phyloP scores from a whole-genome alignment of 2,329 filamentous ascomycete genomes.

The Colletotrichum godetiae region DNA sequence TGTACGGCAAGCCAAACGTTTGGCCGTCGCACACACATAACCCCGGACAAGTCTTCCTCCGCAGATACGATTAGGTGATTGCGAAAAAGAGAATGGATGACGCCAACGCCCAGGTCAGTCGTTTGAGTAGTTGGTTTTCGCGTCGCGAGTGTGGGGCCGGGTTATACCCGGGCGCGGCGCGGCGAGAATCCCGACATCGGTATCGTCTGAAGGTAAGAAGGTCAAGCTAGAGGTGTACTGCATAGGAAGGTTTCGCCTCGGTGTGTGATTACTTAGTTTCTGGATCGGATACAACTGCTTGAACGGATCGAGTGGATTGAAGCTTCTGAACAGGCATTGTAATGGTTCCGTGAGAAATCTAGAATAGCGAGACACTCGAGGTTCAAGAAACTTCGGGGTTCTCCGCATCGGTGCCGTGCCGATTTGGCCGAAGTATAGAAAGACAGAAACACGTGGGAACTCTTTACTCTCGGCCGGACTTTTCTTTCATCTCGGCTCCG shows the following conservation, averaged over 20 bases:
- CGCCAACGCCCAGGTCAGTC: slow-evolving; percentile 19
- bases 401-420: slow-evolving; percentile 22
- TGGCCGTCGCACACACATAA: background rate
- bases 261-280: too few species aligned
- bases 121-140: background rate
- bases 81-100: slow-evolving; percentile 14
- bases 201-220: background rate
- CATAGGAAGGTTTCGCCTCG: too few species aligned
- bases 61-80: background rate
- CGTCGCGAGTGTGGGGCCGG: slow-evolving; percentile 14
- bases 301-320: too few species aligned
- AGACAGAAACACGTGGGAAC: background rate
- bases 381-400: background rate
- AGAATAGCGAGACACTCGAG: background rate
- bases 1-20: background rate
- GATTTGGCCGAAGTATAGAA: slow-evolving; percentile 13
- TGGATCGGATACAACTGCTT: too few species aligned
- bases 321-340: too few species aligned
- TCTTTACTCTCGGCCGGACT: background rate
- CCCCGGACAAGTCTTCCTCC: slow-evolving; percentile 28
- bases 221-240: too few species aligned
- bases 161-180: slow-evolving; percentile 23
- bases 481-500: background rate
- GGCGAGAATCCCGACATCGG: slow-evolving; percentile 26
- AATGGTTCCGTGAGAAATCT: too few species aligned